These are phyloP conservation scores for Cercospora brassicicola DNA, from an alignment of 2,329 filamentous ascomycete species.

Conservation along the genomic window DNA sequence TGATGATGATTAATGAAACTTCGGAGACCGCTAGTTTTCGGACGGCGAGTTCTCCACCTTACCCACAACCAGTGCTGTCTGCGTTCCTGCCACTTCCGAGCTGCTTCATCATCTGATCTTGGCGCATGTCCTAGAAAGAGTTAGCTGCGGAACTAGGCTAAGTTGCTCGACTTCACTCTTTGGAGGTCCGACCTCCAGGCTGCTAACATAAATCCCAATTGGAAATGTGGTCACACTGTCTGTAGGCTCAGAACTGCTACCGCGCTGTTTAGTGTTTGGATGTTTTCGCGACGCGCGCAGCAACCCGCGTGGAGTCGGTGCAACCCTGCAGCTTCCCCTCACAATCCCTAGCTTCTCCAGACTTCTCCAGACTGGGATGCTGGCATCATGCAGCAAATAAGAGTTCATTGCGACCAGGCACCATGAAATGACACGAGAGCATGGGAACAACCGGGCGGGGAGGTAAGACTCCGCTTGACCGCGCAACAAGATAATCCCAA, in stretches of 20 bases:
- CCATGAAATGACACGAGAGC: slow-evolving; percentile 4
- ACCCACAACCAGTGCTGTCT: background rate
- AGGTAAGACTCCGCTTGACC: slow-evolving; percentile 16
- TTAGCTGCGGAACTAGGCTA: background rate
- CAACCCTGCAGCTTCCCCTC: slow-evolving; percentile 22
- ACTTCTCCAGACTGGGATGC: slow-evolving; percentile 9
- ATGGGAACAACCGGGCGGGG: slow-evolving; percentile 10
- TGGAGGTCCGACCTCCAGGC: background rate
- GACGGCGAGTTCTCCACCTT: background rate
- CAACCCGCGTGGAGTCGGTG: background rate
- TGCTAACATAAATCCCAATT: background rate
- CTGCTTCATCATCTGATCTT: background rate
- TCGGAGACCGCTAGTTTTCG: background rate
- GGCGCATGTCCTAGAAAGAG: background rate
- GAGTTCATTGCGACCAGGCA: slow-evolving; percentile 9
- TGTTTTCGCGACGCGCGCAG: background rate
- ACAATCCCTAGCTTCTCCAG: slow-evolving; percentile 11
- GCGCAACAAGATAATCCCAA: background rate
- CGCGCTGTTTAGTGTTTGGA: background rate
- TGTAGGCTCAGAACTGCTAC: background rate
- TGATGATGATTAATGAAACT: slow-evolving; percentile 50
- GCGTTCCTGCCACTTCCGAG: slow-evolving; percentile 6
- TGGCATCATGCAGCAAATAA: background rate
- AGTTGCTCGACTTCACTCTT: background rate
- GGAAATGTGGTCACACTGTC: background rate